Evolutionary conservation across 768 basidiomycete species (phyloP), one percentile per base, ranked within the genome.

Genomic region (Zangia roseola): DNA sequence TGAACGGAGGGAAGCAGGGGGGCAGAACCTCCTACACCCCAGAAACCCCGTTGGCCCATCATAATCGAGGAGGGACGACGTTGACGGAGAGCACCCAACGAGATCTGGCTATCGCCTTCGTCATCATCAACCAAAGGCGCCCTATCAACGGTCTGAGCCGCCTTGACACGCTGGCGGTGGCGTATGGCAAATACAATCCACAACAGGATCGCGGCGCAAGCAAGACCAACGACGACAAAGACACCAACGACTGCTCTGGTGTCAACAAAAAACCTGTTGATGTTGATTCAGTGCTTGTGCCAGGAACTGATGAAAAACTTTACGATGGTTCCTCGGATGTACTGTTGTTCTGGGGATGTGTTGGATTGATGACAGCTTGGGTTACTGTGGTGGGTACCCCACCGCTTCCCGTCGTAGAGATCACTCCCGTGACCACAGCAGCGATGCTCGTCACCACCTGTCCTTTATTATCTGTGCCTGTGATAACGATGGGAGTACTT

Each of bases 191-290:
- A 88, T 55, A 88, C 68, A 47, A 86, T 73, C 78, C 81, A 89
- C 40, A 90, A 72, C 34, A 82, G 59, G 46, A 82, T 90, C 40
- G 77, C 82, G 19, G 80, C 83, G 24, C 72, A 83, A 4, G 90
- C 85, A 17, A 98, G 75, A 24, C 93, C 94, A 16, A 94, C 89
- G 14, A 93, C 83, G 33, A 91, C 81, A 59, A 97, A 98, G 8
- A 93, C 89, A 38, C 90, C 95, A 1, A 87, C 87, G 4, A 97
- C 93, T 10, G 93, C 94, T 17, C 92, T 92, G 20, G 86, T 88
- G 63, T 95, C 90, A 42, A 67, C 67, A 69, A 95, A 94, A 72
- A 97, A 98, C 47, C 88, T 91, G 49, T 16, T 37, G 6, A 30
- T 25, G n/a, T n/a, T 54, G 35, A 14, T 44, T 57, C 41, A 59